Evolutionary conservation across 164 flowering plant genomes (phyloP).

Genomic region (Echeveria elegans): DNA sequence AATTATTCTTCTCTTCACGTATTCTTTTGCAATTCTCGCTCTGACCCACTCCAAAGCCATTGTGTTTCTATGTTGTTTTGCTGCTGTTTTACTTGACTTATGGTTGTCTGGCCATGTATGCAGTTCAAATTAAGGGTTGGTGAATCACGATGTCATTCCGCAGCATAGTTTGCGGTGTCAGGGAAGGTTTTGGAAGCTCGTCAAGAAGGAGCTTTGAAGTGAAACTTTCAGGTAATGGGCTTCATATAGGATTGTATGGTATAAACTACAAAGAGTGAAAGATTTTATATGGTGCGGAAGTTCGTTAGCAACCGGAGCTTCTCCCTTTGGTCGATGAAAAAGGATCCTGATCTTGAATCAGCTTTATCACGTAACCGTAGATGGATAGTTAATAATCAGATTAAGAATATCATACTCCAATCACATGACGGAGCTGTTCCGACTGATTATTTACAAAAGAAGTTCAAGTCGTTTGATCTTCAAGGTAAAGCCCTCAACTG

Average conservation of each 20-base stretch:
- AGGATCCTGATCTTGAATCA: slow-evolving; percentile 75
- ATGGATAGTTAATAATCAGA: slow-evolving; percentile 91
- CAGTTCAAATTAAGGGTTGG: too few relatives aligned
- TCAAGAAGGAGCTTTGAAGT: too few relatives aligned
- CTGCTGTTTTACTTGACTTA: too few relatives aligned
- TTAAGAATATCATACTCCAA: slow-evolving; percentile 76
- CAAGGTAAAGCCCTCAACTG: slow-evolving; percentile 88
- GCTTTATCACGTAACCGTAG: slow-evolving; percentile 76
- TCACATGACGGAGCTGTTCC: slow-evolving; percentile 50
- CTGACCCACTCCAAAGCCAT: too few relatives aligned
- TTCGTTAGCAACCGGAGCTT: slow-evolving; percentile 13
- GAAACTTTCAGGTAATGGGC: too few relatives aligned
- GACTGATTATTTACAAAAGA: slow-evolving; percentile 56
- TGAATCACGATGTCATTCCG: too few relatives aligned
- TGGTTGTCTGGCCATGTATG: too few relatives aligned
- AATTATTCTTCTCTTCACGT: too few relatives aligned
- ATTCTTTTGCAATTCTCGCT: too few relatives aligned
- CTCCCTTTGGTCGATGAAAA: slow-evolving; percentile 82
- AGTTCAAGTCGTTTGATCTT: slow-evolving; percentile 82
- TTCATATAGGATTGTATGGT: neutral
- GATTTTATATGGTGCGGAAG: neutral
- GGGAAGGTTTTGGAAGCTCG: too few relatives aligned
- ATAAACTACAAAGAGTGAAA: neutral
- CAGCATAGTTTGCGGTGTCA: too few relatives aligned
- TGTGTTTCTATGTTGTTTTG: too few relatives aligned